Base-by-base conservation (phyloP, 1,284 basidiomycete species). In the Moesziomyces parantarcticus region DNA sequence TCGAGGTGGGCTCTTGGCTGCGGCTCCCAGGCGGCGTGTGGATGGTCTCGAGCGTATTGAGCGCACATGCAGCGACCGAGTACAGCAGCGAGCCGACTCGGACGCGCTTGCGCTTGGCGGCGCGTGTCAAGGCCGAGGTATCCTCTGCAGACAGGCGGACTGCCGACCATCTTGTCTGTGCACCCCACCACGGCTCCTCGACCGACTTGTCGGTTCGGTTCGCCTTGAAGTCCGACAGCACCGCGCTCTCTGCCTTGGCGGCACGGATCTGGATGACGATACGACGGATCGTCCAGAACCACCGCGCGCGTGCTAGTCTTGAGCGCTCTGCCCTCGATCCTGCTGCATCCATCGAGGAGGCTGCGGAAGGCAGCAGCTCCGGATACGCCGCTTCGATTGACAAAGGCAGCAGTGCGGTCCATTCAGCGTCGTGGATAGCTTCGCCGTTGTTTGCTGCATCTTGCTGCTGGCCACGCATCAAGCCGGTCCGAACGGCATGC, bases 271-370 rank as follows among this genome's bases (percentile, higher is more conserved):
- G 63, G 20, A 43, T 42, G 23, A 72, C 66, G 45, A 62, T 49
- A 5, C 58, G 66, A 26, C 70, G 60, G 18, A 73, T 68, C 2
- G 57, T 59, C 70, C 70, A 73, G 58, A 73, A 73, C 70, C 70
- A 73, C 5, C 70, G 60, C 32, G 48, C n/a, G 10, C 58, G 59
- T 13, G 65, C 61, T 11, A 54, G 48, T 0, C 60, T 39, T n/a
- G 36, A 44, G 8, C 57, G 34, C 22, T 25, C 34, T 7, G 36
- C 36, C 2, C 7, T 8, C 7, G 36, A 18, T 7, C 36, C 29
- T 11, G 44, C 10, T 14, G 50, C 29, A 7, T 5, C 22, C 13
- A 3, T 8, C 10, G 41, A 3, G 14, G 51, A n/a, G 20, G 50
- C 13, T n/a, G 43, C 0, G 3, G 53, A 11, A 1, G 64, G 65